phyloP scores from a whole-genome alignment of 768 basidiomycete genomes.

The Pleurotus eryngii region DNA sequence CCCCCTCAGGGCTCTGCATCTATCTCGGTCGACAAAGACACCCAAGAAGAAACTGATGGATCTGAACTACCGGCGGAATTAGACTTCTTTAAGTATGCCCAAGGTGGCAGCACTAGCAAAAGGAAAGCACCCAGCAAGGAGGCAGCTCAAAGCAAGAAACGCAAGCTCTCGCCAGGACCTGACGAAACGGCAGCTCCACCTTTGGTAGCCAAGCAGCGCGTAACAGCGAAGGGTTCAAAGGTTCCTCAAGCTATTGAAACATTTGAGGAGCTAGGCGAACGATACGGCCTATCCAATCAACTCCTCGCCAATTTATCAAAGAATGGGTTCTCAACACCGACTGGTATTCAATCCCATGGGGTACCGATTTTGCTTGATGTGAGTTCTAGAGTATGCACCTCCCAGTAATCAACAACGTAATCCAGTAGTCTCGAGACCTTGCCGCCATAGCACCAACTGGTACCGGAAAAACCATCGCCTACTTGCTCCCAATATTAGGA shows the following conservation, averaged over 20 bases:
- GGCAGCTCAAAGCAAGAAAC: constrained; percentile 28
- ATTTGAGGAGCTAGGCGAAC: constrained; percentile 57
- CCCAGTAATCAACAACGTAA: constrained; percentile 5
- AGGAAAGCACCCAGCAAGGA: constrained; percentile 36
- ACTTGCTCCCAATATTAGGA: constrained; percentile 79
- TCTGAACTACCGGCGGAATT: constrained; percentile 70
- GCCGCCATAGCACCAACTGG: constrained; percentile 97
- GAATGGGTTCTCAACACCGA: constrained; percentile 64
- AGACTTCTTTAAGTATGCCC: constrained; percentile 90
- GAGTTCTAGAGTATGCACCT: constrained; percentile 15
- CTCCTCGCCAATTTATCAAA: constrained; percentile 62
- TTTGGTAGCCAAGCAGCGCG: constrained; percentile 45
- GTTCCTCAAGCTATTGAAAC: constrained; percentile 56
- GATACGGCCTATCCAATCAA: constrained; percentile 56
- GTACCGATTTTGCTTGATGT: constrained; percentile 82
- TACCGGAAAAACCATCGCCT: constrained; percentile 94
- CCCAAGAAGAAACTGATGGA: constrained; percentile 14
- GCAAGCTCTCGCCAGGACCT: constrained; percentile 26
- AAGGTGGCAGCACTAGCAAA: constrained; percentile 48
- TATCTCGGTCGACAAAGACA: not conserved
- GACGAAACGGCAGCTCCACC: constrained; percentile 25
- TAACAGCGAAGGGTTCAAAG: constrained; percentile 69
- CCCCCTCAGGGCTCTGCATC: not conserved
- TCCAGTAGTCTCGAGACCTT: constrained; percentile 69
- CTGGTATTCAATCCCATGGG: constrained; percentile 77